These are phyloP conservation scores for Cystofilobasidium capitatum DNA, from an alignment of 768 basidiomycete genomes.

Conservation along the genomic window DNA sequence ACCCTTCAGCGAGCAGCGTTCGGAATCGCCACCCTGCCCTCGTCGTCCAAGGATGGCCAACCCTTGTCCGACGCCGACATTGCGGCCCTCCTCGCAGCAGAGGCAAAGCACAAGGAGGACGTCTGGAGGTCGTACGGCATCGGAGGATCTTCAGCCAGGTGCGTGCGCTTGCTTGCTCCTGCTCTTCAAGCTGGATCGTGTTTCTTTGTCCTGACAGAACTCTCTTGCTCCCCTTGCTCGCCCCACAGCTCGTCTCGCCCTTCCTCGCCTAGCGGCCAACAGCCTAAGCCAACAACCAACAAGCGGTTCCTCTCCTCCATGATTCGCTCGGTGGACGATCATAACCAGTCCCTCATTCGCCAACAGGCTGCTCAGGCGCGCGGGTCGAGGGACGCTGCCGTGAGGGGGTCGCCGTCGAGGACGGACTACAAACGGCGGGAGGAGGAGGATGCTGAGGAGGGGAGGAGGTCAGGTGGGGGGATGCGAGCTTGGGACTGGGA, in stretches of 20 bases:
- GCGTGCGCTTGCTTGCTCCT: constrained; percentile 25
- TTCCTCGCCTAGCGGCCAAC: background rate
- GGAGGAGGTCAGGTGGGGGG: background rate
- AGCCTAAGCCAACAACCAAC: constrained; percentile 54
- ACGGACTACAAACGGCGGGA: constrained; percentile 2
- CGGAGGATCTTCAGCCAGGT: constrained; percentile 50
- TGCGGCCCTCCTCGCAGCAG: constrained; percentile 78
- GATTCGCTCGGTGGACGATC: constrained; percentile 87
- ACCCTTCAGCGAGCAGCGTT: constrained; percentile 21
- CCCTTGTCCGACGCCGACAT: constrained; percentile 37
- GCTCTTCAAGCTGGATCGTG: constrained; percentile 24
- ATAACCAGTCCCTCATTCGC: constrained; percentile 66
- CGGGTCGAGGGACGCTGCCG: background rate
- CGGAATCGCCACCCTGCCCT: constrained; percentile 2
- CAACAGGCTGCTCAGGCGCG: constrained; percentile 32
- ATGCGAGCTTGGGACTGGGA: constrained; percentile 1
- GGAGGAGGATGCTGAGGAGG: background rate
- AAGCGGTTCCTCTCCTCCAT: constrained; percentile 50
- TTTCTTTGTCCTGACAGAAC: background rate
- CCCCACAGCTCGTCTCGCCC: background rate
- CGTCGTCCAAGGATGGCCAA: background rate
- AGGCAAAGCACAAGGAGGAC: constrained; percentile 85
- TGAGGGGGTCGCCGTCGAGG: background rate
- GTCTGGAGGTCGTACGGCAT: constrained; percentile 65
- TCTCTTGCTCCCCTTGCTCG: background rate